A percentile compares a stretch with the other conserved stretches of the same genome.
These are phyloP conservation scores for Dissophora globulifera DNA, from an alignment of 192 early-diverging fungal species.

Conservation along the genomic window DNA sequence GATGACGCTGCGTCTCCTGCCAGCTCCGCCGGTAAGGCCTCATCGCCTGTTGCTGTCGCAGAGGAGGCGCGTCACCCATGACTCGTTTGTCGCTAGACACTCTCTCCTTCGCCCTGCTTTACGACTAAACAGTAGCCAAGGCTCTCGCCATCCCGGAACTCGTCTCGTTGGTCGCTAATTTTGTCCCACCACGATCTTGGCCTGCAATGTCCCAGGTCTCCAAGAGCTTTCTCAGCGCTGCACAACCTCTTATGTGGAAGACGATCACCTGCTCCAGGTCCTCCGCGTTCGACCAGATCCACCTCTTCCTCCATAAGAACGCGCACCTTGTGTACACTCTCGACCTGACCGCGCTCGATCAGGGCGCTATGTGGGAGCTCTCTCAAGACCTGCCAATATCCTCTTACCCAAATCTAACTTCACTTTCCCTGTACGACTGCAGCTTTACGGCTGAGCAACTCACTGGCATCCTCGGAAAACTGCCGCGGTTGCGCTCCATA, in stretches of 20 bases:
- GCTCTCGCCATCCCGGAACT: slow-evolving; percentile 12
- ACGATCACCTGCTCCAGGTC: background rate
- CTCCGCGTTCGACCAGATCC: background rate
- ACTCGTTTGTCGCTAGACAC: background rate
- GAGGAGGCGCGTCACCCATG: no score
- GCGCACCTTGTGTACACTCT: background rate
- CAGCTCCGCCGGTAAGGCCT: no score
- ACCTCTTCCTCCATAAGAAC: background rate
- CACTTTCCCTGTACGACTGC: background rate
- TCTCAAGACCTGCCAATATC: background rate
- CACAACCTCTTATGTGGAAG: slow-evolving; percentile 15
- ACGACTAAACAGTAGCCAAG: background rate
- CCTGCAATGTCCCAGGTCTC: slow-evolving; percentile 2
- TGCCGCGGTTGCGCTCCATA: background rate
- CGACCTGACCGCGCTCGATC: background rate
- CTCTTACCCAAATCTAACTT: background rate
- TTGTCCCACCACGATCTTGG: background rate
- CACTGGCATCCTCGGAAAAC: background rate
- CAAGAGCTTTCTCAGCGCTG: background rate
- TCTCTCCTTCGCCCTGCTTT: background rate
- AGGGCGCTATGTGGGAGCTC: background rate
- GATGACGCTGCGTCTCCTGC: no score
- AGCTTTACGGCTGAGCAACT: background rate
- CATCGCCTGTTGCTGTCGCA: no score
- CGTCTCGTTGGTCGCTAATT: background rate